Conservation (phyloP, 768 basidiomycete genomes). For the Arthromyces matolae region DNA sequence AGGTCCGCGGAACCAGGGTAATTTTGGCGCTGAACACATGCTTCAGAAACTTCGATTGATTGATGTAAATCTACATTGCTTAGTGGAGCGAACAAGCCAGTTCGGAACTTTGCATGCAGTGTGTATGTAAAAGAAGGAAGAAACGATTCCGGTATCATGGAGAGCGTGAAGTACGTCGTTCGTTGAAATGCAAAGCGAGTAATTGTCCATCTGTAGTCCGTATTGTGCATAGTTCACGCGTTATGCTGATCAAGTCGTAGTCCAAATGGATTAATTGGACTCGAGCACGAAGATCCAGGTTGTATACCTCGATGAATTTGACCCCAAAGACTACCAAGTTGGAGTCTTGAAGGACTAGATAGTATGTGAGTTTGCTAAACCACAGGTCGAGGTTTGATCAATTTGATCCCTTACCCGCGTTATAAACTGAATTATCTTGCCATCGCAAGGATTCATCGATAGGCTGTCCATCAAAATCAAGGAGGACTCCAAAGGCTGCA, state of each 20-base stretch:
- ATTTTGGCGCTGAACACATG: no score
- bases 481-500: constrained; percentile 7
- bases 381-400: no score
- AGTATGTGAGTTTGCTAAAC: no score
- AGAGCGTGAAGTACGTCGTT: no score
- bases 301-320: constrained; percentile 71
- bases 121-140: no score
- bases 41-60: no score
- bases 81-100: no score
- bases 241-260: constrained; percentile 15
- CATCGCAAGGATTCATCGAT: constrained; percentile 5
- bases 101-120: no score
- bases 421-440: constrained; percentile 3
- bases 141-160: no score
- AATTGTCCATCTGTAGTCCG: constrained; percentile 9
- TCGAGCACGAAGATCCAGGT: constrained; percentile 64
- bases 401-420: constrained; percentile 7
- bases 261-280: constrained; percentile 65
- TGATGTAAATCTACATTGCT: no score
- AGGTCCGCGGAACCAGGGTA: no score
- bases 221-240: constrained; percentile 11
- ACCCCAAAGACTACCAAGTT: constrained; percentile 77
- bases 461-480: constrained; percentile 10
- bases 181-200: constrained; percentile 10
- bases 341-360: constrained; percentile 67